Percentiles rank a stretch among this genome's conserved stretches.
Evolutionary conservation across 495 filamentous ascomycete genomes (phyloP).

Genomic region (Penicillium parvum): DNA sequence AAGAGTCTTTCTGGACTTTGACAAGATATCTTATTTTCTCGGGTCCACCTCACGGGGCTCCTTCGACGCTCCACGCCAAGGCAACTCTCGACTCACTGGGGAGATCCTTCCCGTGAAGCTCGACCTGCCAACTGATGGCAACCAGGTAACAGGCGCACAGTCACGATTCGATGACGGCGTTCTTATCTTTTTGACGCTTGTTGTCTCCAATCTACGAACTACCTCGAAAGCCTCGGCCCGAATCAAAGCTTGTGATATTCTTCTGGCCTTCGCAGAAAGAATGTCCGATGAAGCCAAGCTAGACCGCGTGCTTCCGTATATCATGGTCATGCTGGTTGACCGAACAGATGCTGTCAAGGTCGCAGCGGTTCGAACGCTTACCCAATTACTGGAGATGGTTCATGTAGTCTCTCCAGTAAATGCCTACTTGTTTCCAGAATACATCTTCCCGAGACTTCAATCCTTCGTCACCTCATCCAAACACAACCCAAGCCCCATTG

Average conservation of each 20-base stretch:
- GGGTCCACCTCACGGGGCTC: constrained; percentile 37
- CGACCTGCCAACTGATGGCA: constrained; percentile 81
- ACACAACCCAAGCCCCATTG: constrained; percentile 59
- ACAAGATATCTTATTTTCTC: constrained; percentile 93
- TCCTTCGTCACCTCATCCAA: constrained; percentile 56
- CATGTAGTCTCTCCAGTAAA: constrained; percentile 88
- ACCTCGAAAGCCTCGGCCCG: constrained; percentile 83
- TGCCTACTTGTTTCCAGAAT: constrained; percentile 91
- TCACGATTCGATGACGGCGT: constrained; percentile 72
- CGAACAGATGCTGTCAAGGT: constrained; percentile 76
- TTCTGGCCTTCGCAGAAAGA: constrained; percentile 87
- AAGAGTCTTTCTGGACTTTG: constrained; percentile 87
- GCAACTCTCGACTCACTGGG: constrained; percentile 27
- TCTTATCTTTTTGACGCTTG: constrained; percentile 82
- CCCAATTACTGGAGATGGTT: constrained; percentile 84
- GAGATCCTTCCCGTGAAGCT: constrained; percentile 70
- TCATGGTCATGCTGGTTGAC: constrained; percentile 77
- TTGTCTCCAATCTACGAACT: constrained; percentile 83
- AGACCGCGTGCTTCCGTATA: constrained; percentile 87
- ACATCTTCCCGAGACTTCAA: constrained; percentile 81
- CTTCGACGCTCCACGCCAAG: constrained; percentile 20
- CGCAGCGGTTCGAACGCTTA: constrained; percentile 76
- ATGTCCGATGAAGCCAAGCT: constrained; percentile 95
- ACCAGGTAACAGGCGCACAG: constrained; percentile 42
- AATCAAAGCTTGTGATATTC: constrained; percentile 85